phyloP scores from a whole-genome alignment of 306 rosid genomes.

The Carpinus fangiana region DNA sequence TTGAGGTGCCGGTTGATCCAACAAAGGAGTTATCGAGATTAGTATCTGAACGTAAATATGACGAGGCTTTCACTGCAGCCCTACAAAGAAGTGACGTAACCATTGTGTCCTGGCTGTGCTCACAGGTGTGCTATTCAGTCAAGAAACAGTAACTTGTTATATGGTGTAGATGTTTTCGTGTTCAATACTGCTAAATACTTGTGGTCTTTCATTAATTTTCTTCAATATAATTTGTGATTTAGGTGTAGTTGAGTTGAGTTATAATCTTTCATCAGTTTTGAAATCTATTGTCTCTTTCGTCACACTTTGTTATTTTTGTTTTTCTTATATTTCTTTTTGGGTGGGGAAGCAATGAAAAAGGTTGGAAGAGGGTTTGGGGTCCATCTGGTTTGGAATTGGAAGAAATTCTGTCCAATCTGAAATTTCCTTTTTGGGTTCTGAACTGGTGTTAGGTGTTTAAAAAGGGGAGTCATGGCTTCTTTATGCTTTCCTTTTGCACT shows the following conservation, averaged over 20 bases:
- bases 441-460: no score
- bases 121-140: slow-evolving; percentile 59
- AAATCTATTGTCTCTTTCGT: background rate
- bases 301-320: no score
- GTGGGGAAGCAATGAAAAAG: background rate
- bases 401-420: background rate
- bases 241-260: background rate
- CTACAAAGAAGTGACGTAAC: slow-evolving; percentile 88
- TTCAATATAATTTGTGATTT: background rate
- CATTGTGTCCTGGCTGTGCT: slow-evolving; percentile 94
- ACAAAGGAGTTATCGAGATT: slow-evolving; percentile 81
- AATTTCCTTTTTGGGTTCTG: no score
- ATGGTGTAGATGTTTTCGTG: slow-evolving; percentile 1
- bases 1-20: slow-evolving; percentile 90
- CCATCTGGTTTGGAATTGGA: background rate
- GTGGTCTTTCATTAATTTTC: background rate
- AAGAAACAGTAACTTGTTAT: background rate
- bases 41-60: slow-evolving; percentile 77
- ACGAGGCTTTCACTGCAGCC: slow-evolving; percentile 86
- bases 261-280: background rate
- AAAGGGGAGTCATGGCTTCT: background rate
- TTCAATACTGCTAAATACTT: background rate
- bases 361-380: background rate
- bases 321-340: background rate
- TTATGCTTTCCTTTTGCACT: background rate